These are phyloP conservation scores for Ceraceosorus guamensis DNA, from an alignment of 1,284 basidiomycete genomes.

Conservation along the genomic window DNA sequence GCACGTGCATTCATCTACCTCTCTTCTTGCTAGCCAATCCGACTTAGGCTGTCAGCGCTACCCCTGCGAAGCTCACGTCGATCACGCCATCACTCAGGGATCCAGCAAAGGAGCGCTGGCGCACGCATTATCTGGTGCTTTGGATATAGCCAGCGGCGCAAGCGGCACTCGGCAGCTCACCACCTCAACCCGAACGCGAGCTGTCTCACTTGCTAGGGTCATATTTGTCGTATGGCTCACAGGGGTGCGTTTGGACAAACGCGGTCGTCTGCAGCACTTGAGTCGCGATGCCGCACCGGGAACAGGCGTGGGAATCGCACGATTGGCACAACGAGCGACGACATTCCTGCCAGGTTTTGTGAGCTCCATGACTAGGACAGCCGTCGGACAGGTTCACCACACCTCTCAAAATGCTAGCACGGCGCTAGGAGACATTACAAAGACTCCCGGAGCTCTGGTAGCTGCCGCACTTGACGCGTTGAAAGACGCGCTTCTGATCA, in stretches of 20 bases:
- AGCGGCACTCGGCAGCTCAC: neutral
- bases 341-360: constrained; percentile 4
- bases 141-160: constrained; percentile 6
- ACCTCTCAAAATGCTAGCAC: neutral
- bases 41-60: neutral
- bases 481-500: neutral
- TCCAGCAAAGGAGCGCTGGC: constrained; percentile 1
- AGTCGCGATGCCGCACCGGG: neutral
- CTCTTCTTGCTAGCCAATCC: no score
- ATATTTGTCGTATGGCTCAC: constrained; percentile 5
- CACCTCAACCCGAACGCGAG: neutral
- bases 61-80: neutral
- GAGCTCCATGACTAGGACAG: neutral
- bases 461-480: neutral
- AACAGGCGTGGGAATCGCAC: neutral
- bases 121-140: constrained; percentile 8
- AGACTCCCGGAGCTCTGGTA: neutral
- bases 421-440: neutral
- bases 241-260: neutral
- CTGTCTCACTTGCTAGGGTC: constrained; percentile 2
- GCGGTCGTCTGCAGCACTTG: neutral
- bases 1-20: neutral
- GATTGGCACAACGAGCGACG: constrained; percentile 1
- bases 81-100: neutral
- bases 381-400: neutral